phyloP scores from a whole-genome alignment of 371 early-diverging fungal genomes.

The Syncephalastrum monosporum region DNA sequence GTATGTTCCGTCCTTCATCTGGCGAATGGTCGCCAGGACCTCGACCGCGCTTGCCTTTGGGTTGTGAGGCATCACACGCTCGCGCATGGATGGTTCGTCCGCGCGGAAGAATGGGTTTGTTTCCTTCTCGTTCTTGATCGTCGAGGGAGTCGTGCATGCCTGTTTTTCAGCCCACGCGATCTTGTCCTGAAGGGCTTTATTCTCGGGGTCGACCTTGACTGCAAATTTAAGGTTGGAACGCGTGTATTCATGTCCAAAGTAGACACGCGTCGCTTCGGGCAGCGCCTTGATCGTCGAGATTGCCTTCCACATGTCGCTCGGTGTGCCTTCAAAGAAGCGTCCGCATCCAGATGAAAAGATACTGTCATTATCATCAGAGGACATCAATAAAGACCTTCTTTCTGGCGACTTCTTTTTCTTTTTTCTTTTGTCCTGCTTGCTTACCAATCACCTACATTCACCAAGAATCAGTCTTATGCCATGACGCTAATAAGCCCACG shows the following conservation, averaged over 20 bases:
- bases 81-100: constrained; percentile 18
- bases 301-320: constrained; percentile 80
- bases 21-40: constrained; percentile 36
- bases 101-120: constrained; percentile 91
- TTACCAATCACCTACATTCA: too few relatives aligned
- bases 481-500: too few relatives aligned
- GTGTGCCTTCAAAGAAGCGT: constrained; percentile 91
- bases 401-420: too few relatives aligned
- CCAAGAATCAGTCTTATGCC: too few relatives aligned
- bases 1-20: constrained; percentile 34
- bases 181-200: constrained; percentile 47
- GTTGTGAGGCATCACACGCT: constrained; percentile 11
- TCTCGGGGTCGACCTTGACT: constrained; percentile 37
- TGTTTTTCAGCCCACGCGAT: constrained; percentile 49
- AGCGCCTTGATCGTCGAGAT: constrained; percentile 65
- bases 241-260: constrained; percentile 94
- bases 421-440: too few relatives aligned
- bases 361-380: constrained; percentile 7
- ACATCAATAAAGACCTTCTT: not conserved
- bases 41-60: constrained; percentile 17
- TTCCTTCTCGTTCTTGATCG: constrained; percentile 75
- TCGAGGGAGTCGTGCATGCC: constrained; percentile 77
- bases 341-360: constrained; percentile 76
- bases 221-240: constrained; percentile 59
- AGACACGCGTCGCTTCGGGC: constrained; percentile 83